A percentile compares a stretch with the other conserved stretches of the same genome.
Evolutionary conservation across 371 early-diverging fungal species (phyloP).

Genomic region (Apophysomyces elegans): DNA sequence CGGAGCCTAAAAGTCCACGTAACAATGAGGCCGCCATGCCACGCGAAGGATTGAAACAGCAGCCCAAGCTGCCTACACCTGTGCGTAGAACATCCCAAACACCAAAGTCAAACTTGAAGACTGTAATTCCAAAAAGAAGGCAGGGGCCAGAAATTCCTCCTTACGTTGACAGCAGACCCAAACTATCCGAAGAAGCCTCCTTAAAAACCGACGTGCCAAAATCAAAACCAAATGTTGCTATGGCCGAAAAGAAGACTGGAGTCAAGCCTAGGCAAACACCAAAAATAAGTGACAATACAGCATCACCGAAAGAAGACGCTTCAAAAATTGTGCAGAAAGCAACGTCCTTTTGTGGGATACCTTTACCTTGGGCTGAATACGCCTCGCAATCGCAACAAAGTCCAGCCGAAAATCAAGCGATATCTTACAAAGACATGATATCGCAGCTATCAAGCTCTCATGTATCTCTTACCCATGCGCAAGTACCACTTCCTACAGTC

Average conservation of each 20-base stretch:
- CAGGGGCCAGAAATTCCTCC: slow-evolving; percentile 2
- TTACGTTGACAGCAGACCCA: not conserved
- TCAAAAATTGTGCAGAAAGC: not conserved
- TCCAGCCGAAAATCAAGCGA: not conserved
- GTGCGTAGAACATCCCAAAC: not conserved
- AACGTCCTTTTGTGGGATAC: not conserved
- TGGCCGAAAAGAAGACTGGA: not conserved
- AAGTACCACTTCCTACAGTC: not conserved
- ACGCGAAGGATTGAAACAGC: not conserved
- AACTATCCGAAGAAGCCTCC: not conserved
- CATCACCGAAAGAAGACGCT: not conserved
- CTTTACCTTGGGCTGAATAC: slow-evolving; percentile 13
- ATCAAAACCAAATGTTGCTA: not conserved
- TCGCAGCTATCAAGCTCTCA: not conserved
- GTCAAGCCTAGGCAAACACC: not conserved
- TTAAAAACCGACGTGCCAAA: not conserved
- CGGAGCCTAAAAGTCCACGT: not conserved
- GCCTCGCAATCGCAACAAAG: not conserved
- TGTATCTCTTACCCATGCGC: not conserved
- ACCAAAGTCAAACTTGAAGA: not conserved
- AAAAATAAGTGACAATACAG: too few species aligned
- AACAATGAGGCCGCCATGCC: too few species aligned
- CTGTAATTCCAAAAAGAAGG: not conserved
- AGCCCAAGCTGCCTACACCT: not conserved
- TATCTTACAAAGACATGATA: slow-evolving; percentile 2